phyloP scores from a whole-genome alignment of 441 rosid species.

The Pelargonium citronellum region DNA sequence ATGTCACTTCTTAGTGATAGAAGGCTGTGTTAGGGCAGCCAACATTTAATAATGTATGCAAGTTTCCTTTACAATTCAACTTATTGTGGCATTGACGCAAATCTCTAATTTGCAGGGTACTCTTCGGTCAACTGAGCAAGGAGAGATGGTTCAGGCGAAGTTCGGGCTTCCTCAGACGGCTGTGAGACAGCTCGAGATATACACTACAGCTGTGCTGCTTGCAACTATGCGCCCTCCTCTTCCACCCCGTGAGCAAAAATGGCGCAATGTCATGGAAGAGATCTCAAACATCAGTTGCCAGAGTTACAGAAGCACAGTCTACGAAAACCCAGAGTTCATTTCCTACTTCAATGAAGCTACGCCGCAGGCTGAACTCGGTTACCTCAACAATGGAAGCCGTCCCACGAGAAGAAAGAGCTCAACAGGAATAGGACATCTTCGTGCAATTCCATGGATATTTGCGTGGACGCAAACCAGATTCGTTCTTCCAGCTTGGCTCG shows the following conservation, averaged over 20 bases:
- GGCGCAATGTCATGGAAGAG: conserved; percentile 65
- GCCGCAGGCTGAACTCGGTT: conserved; percentile 94
- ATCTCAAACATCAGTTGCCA: conserved; percentile 76
- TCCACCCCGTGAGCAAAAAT: conserved; percentile 63
- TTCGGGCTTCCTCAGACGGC: conserved; percentile 89
- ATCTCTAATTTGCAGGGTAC: conserved; percentile 49
- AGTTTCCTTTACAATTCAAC: too few relatives aligned
- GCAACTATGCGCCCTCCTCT: conserved; percentile 76
- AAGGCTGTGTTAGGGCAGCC: too few relatives aligned
- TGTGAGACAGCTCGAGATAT: conserved; percentile 85
- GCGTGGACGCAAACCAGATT: conserved; percentile 74
- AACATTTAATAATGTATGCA: too few relatives aligned
- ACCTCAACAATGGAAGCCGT: conserved; percentile 69
- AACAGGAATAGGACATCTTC: conserved; percentile 69
- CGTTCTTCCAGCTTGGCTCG: conserved; percentile 64
- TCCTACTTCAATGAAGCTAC: conserved; percentile 92
- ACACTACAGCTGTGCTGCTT: conserved; percentile 89
- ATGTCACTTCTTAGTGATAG: too few relatives aligned
- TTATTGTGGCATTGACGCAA: too few relatives aligned
- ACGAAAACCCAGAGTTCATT: conserved; percentile 80
- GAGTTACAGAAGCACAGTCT: conserved; percentile 67
- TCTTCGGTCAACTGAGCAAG: conserved; percentile 95
- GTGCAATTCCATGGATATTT: conserved; percentile 70
- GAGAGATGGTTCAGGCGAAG: conserved; percentile 98
- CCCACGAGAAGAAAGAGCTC: conserved; percentile 66